A percentile compares a stretch with the other conserved stretches of the same genome.
phyloP scores from a whole-genome alignment of 805 yeast species.

The Citeromyces matritensis region DNA sequence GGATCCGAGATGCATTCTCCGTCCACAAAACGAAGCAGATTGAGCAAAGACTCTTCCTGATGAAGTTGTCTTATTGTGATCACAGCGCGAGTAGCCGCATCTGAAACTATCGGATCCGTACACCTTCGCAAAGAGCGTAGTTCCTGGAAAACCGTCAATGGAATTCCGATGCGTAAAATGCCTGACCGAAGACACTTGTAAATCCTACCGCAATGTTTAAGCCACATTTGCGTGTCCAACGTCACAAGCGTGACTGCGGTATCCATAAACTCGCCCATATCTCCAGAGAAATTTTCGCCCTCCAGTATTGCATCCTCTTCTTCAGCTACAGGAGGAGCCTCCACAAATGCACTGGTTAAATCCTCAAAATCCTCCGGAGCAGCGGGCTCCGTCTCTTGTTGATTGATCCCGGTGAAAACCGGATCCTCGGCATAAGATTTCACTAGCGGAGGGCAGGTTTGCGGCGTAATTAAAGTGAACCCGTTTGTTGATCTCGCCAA shows the following conservation, averaged over 20 bases:
- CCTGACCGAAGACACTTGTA: slow-evolving; percentile 51
- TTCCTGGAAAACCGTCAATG: slow-evolving; percentile 69
- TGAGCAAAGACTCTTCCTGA: too few species aligned
- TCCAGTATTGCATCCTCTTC: too few species aligned
- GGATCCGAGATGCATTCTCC: too few species aligned
- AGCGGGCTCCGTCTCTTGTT: too few species aligned
- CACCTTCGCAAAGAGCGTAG: slow-evolving; percentile 56
- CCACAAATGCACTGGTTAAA: slow-evolving; percentile 30
- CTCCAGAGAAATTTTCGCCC: too few species aligned
- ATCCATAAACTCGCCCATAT: slow-evolving; percentile 44
- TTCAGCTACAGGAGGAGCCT: too few species aligned
- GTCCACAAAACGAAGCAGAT: too few species aligned
- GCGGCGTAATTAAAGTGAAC: too few species aligned
- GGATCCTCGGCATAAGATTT: too few species aligned
- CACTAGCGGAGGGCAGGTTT: too few species aligned
- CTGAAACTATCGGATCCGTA: slow-evolving; percentile 58
- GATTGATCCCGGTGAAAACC: too few species aligned
- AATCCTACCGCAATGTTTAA: slow-evolving; percentile 65
- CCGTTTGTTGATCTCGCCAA: too few species aligned
- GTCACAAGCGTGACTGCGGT: slow-evolving; percentile 40
- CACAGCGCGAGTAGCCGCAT: slow-evolving; percentile 71
- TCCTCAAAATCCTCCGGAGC: slow-evolving; percentile 32
- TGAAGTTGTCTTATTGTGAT: slow-evolving; percentile 58
- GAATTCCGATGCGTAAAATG: slow-evolving; percentile 46
- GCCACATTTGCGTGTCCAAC: slow-evolving; percentile 69